Conservation (phyloP, 805 yeast genomes). For the Saccharomycopsis sp. region DNA sequence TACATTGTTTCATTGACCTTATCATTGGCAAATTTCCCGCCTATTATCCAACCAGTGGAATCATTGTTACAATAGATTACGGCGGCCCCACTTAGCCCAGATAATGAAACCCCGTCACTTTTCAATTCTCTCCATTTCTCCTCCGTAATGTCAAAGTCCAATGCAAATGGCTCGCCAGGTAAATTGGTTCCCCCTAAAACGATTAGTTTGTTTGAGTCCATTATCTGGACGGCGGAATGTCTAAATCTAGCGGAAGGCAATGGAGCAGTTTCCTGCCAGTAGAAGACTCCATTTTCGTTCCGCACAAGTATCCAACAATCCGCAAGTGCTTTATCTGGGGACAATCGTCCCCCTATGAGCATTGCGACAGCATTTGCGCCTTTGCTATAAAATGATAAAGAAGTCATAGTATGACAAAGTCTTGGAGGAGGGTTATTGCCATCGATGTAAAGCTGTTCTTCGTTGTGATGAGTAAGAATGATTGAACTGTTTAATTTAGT, state of each 20-base stretch:
- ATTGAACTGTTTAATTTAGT: slow-evolving; percentile 28
- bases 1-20: slow-evolving; percentile 28
- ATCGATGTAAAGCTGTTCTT: neutral
- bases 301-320: slow-evolving; percentile 39
- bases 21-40: slow-evolving; percentile 35
- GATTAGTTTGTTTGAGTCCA: neutral
- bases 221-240: neutral
- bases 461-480: slow-evolving; percentile 5
- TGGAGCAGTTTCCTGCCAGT: slow-evolving; percentile 36
- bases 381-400: too few relatives aligned
- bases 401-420: slow-evolving; percentile 51
- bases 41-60: slow-evolving; percentile 37
- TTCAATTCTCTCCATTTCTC: slow-evolving; percentile 8
- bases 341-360: slow-evolving; percentile 60
- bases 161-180: neutral
- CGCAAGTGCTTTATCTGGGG: slow-evolving; percentile 42
- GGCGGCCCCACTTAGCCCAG: slow-evolving; percentile 22
- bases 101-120: slow-evolving; percentile 18
- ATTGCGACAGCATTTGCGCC: slow-evolving; percentile 29
- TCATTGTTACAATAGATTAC: slow-evolving; percentile 28
- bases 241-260: slow-evolving; percentile 31
- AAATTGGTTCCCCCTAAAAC: neutral
- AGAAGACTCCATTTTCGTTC: slow-evolving; percentile 10
- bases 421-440: slow-evolving; percentile 30
- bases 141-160: slow-evolving; percentile 2